Evolutionary conservation across 129 eudicot species (phyloP).

Genomic region (Tanacetum coccineum): DNA sequence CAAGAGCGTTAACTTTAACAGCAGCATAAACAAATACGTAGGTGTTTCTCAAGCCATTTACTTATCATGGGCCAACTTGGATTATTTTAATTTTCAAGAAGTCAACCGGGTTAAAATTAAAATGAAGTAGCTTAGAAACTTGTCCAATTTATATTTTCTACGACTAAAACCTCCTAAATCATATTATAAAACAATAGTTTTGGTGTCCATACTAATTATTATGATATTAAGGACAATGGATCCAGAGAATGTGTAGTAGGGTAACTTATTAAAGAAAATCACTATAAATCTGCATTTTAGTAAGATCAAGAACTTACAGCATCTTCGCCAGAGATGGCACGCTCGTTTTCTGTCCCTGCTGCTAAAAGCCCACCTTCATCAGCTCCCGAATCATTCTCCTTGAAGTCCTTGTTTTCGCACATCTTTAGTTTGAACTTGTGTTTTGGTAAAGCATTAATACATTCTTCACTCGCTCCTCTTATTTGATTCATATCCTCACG

Average conservation of each 20-base stretch:
- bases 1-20: too few relatives aligned
- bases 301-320: conserved; percentile 46
- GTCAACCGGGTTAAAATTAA: neutral
- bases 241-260: neutral
- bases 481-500: conserved; percentile 55
- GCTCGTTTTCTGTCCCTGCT: conserved; percentile 65
- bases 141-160: neutral
- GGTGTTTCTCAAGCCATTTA: too few relatives aligned
- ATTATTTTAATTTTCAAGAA: neutral
- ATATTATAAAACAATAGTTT: neutral
- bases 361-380: conserved; percentile 58
- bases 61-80: neutral
- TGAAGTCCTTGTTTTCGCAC: conserved; percentile 12
- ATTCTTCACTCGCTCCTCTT: conserved; percentile 53
- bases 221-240: neutral
- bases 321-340: conserved; percentile 56
- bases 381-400: conserved; percentile 29
- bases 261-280: too few relatives aligned
- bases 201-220: neutral
- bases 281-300: too few relatives aligned
- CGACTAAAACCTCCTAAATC: neutral
- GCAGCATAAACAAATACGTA: too few relatives aligned
- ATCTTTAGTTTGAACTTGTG: conserved; percentile 46
- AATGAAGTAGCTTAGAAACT: neutral
- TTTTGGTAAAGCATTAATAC: conserved; percentile 55